Percentiles rank a stretch among this genome's conserved stretches.
phyloP scores from a whole-genome alignment of 169 alveolate species.

The Amoebophrya sp. region DNA sequence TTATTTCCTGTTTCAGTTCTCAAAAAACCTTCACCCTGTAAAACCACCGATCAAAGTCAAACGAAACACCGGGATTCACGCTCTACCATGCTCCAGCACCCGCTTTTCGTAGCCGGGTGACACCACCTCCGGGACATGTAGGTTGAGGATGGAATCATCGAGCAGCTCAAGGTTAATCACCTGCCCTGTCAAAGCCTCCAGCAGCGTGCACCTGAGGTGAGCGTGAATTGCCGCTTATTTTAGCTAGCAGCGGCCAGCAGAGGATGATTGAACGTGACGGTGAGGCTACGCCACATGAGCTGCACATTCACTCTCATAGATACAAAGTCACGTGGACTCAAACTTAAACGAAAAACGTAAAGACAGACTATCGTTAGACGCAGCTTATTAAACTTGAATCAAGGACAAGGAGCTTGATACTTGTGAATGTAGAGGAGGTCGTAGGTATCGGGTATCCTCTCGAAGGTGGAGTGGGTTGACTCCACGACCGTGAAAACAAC shows the following conservation, averaged over 20 bases:
- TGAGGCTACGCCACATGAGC: too few relatives aligned
- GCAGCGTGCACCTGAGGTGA: conserved; percentile 1
- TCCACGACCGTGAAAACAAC: neutral
- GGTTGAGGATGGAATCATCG: neutral
- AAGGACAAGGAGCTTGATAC: neutral
- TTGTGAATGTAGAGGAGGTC: neutral
- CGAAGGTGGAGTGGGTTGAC: neutral
- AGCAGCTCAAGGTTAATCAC: neutral
- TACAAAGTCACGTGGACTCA: too few relatives aligned
- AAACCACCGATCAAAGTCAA: too few relatives aligned
- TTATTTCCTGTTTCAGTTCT: too few relatives aligned
- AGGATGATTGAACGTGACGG: too few relatives aligned
- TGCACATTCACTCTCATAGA: too few relatives aligned
- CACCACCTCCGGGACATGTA: neutral
- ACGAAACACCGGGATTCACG: too few relatives aligned
- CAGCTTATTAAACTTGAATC: neutral
- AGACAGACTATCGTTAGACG: too few relatives aligned
- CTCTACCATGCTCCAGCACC: neutral
- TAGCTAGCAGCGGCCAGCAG: too few relatives aligned
- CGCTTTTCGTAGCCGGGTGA: neutral
- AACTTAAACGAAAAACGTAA: too few relatives aligned
- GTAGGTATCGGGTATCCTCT: neutral
- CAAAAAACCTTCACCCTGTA: too few relatives aligned
- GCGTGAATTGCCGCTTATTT: too few relatives aligned
- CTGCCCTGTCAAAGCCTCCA: neutral